These are phyloP conservation scores for Ophiostoma triangulosporum DNA, from an alignment of 2,329 filamentous ascomycete genomes.

Conservation along the genomic window DNA sequence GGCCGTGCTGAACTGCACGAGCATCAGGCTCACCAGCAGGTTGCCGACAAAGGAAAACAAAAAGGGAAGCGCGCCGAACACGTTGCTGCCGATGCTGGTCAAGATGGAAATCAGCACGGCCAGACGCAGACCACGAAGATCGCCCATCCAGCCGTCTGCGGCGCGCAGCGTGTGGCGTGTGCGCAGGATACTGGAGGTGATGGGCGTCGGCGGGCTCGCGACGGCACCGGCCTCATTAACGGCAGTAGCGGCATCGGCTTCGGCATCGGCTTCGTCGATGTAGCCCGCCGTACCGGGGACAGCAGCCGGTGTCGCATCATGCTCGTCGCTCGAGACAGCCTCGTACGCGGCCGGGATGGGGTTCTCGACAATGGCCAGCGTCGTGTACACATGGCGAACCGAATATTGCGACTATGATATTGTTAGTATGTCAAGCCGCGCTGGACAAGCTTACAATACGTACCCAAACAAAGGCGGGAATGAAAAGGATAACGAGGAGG, in stretches of 20 bases:
- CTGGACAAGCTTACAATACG: too few relatives aligned
- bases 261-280: constrained; percentile 23
- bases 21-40: constrained; percentile 42
- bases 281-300: constrained; percentile 15
- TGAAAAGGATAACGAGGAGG: constrained; percentile 29
- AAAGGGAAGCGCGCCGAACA: constrained; percentile 29
- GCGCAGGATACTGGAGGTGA: constrained; percentile 38
- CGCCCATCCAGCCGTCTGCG: constrained; percentile 48
- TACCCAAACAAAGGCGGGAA: constrained; percentile 32
- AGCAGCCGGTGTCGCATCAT: constrained; percentile 4
- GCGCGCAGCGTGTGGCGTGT: constrained; percentile 43
- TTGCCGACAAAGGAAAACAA: constrained; percentile 26
- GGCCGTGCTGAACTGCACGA: constrained; percentile 56
- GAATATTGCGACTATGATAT: constrained; percentile 34
- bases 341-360: constrained; percentile 42
- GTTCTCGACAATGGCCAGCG: constrained; percentile 45
- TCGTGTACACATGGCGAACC: constrained; percentile 34
- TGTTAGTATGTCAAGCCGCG: background rate
- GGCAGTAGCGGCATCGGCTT: constrained; percentile 15
- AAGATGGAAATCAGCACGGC: constrained; percentile 26
- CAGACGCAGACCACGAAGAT: constrained; percentile 55
- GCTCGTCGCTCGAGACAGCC: constrained; percentile 30
- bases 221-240: constrained; percentile 22
- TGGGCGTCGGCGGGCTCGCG: constrained; percentile 23
- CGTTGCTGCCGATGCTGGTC: constrained; percentile 23